Base-by-base conservation (phyloP, 805 yeast genomes). In the Kodamaea neixiangensis region DNA sequence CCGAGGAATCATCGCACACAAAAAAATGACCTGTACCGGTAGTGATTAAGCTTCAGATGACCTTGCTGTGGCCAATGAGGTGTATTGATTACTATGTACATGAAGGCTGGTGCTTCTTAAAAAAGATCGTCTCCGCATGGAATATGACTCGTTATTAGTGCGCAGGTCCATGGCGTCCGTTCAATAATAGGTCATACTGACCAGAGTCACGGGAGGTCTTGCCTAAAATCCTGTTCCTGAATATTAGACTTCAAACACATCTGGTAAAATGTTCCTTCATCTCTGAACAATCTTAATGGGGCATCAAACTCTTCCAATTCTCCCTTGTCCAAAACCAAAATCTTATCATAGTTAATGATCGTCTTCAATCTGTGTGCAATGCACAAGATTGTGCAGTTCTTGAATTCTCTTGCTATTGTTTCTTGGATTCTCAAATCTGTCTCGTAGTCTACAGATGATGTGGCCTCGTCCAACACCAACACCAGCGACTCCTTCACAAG, bases 301-400 rank as follows among this genome's bases (percentile, higher is more conserved):
- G 80, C 79, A 54, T 85, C 96, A 57, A 78, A 87, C 65, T 89
- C 96, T 40, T 78, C 79, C 4, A 87, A 81, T 59, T 79, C 79
- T 53, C 97, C 96, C 41, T 86, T 82, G 58, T 89, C 96, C 80
- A 89, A 77, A 3, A 89, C 96, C 54, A 90, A 69, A 50, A 89
- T 87, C 67, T 83, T 80, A 62, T 89, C 96, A 57, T 87, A 87
- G 57, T 82, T 81, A 48, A 85, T 71, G 54, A 87, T 86, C 0
- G 93, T 85, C 53, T 84, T 80, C 69, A 90, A 75, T 54, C 97
- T 75, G 66, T 90, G 97, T 4, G 97, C 97, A 68, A 90, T 89
- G 55, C 96, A 89, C 55, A 90, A 71, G 48, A 89, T 83, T 0
- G 97, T 89, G 56, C 94, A 84, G 22, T 81, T 68, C 1, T 67